Percentiles rank a stretch among this genome's conserved stretches.
Evolutionary conservation across 1,284 basidiomycete genomes (phyloP).

Genomic region (Anthracocystis panici-leucophaei): DNA sequence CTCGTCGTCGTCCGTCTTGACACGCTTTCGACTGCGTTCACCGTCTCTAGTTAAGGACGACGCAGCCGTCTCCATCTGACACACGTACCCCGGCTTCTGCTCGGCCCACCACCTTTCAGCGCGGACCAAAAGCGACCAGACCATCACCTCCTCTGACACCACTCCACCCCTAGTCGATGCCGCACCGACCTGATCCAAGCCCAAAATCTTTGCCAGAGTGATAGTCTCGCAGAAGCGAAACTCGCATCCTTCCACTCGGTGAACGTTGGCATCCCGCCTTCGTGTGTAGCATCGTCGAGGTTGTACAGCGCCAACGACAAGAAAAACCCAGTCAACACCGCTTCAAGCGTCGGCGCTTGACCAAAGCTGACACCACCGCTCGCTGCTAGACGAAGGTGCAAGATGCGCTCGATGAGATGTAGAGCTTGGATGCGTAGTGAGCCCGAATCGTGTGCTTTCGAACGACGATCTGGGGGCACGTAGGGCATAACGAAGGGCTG

Average conservation of each 20-base stretch:
- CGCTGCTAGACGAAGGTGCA: constrained; percentile 19
- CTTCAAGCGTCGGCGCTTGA: constrained; percentile 36
- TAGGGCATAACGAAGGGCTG: constrained; percentile 28
- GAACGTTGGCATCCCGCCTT: constrained; percentile 14
- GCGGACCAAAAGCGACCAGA: constrained; percentile 47
- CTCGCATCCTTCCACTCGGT: constrained; percentile 36
- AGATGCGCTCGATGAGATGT: constrained; percentile 21
- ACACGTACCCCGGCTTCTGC: constrained; percentile 21
- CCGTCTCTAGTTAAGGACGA: background rate
- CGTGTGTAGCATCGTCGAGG: constrained; percentile 21
- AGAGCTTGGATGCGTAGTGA: background rate
- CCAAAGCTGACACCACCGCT: constrained; percentile 37
- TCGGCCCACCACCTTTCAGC: constrained; percentile 52
- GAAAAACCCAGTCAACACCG: constrained; percentile 46
- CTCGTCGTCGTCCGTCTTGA: constrained; percentile 9
- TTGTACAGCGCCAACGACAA: constrained; percentile 46
- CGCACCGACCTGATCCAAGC: constrained; percentile 28
- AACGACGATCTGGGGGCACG: constrained; percentile 6
- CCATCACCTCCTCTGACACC: constrained; percentile 19
- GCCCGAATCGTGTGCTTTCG: background rate
- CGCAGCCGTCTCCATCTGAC: constrained; percentile 31
- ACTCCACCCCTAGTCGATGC: background rate
- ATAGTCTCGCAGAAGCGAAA: constrained; percentile 51
- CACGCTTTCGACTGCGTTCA: constrained; percentile 8
- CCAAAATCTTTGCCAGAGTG: constrained; percentile 53